Conservation (phyloP, 495 filamentous ascomycete species). For the Neurospora sp. region DNA sequence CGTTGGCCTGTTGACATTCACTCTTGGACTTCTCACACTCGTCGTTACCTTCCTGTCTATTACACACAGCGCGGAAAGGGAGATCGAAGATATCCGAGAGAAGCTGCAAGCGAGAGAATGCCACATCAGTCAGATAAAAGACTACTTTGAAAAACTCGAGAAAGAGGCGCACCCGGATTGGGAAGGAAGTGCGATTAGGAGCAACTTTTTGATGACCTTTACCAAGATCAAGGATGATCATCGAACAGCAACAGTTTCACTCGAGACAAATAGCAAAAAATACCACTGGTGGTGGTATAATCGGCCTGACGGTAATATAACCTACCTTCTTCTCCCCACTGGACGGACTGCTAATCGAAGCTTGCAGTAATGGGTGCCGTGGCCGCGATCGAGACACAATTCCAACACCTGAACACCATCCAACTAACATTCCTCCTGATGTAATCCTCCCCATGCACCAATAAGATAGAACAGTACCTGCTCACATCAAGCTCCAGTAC, state of each 20-base stretch:
- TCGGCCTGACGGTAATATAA: not conserved
- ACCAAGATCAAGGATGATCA: rapidly evolving
- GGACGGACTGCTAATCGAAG: not conserved
- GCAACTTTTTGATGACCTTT: not conserved
- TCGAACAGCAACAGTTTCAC: rapidly evolving
- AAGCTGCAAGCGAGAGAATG: not conserved
- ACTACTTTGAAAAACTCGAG: rapidly evolving
- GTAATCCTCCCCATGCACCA: not conserved
- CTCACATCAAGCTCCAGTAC: not conserved
- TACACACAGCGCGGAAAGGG: not conserved
- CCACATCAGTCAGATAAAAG: not conserved
- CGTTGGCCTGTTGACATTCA: not conserved
- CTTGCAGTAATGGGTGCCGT: not conserved
- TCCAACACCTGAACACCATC: not conserved
- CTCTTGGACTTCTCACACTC: not conserved
- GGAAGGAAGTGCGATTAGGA: not conserved
- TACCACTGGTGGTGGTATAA: not conserved
- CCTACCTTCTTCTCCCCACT: not conserved
- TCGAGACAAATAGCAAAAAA: rapidly evolving
- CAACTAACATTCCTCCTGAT: not conserved
- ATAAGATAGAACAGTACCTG: too few relatives aligned
- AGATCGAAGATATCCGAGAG: not conserved
- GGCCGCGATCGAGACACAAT: not conserved
- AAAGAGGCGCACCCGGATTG: not conserved
- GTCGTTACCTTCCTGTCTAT: not conserved